Percentiles rank a stretch among this genome's conserved stretches.
These are phyloP conservation scores for Aureobasidium sp. DNA, from an alignment of 2,329 filamentous ascomycete genomes.

Conservation along the genomic window DNA sequence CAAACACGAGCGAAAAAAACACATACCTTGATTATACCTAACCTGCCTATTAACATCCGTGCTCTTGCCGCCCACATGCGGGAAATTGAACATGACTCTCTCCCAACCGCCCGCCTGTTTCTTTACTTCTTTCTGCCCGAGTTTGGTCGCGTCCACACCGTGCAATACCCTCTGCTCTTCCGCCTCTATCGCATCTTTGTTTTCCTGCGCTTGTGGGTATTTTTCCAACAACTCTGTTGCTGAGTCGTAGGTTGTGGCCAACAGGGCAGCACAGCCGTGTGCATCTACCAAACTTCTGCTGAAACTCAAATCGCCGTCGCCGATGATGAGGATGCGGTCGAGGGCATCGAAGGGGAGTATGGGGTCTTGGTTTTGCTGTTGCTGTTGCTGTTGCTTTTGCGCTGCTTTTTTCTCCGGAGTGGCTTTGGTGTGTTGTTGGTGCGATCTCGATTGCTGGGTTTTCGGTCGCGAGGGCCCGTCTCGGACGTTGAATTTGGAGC, in stretches of 20 bases:
- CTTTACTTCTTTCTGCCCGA: slow-evolving; percentile 38
- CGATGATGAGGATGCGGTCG: slow-evolving; percentile 65
- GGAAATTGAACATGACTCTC: slow-evolving; percentile 89
- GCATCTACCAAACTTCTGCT: slow-evolving; percentile 56
- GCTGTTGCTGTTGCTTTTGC: slow-evolving; percentile 11
- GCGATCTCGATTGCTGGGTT: neutral
- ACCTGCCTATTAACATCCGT: slow-evolving; percentile 95
- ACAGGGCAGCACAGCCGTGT: slow-evolving; percentile 58
- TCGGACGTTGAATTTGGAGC: neutral
- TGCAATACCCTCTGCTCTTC: slow-evolving; percentile 46
- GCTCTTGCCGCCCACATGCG: slow-evolving; percentile 83
- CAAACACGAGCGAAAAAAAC: neutral
- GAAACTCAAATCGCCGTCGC: slow-evolving; percentile 75
- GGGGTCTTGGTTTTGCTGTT: slow-evolving; percentile 25
- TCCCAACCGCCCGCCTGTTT: slow-evolving; percentile 49
- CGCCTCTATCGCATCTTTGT: slow-evolving; percentile 46
- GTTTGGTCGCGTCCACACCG: slow-evolving; percentile 58
- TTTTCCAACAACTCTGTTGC: slow-evolving; percentile 55
- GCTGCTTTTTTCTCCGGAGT: neutral
- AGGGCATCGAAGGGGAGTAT: slow-evolving; percentile 58
- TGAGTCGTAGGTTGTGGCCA: slow-evolving; percentile 60
- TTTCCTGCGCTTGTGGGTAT: slow-evolving; percentile 53
- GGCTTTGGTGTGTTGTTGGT: neutral
- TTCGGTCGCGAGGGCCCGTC: neutral
- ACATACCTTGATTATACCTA: slow-evolving; percentile 64